Evolutionary conservation across 345 rosid species (phyloP).

Genomic region (Gossypium rotundifolium): DNA sequence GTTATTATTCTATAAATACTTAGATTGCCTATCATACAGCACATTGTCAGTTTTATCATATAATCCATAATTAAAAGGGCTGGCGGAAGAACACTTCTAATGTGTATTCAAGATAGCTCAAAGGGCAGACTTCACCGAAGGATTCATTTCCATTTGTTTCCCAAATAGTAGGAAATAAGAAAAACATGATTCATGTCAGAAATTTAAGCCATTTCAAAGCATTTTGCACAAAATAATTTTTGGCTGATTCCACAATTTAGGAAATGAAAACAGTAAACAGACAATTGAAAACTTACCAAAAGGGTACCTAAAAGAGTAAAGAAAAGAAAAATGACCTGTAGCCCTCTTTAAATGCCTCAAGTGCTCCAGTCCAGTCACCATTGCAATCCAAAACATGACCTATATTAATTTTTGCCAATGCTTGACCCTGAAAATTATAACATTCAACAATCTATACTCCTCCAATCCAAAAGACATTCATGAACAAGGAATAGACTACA

Average conservation of each 20-base stretch:
- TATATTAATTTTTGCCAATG: conserved; percentile 68
- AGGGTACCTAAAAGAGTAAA: conserved; percentile 7
- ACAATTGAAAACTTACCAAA: conserved; percentile 7
- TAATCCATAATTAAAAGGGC: not conserved
- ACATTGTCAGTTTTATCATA: not conserved
- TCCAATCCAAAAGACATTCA: conserved; percentile 8
- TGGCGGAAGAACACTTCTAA: not conserved
- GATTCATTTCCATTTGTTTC: not conserved
- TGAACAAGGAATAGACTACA: conserved; percentile 4
- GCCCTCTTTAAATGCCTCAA: conserved; percentile 66
- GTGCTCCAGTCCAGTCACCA: conserved; percentile 74
- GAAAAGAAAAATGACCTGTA: conserved; percentile 43
- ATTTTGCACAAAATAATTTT: not conserved
- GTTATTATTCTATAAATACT: not conserved
- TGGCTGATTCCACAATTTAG: not conserved
- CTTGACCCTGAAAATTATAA: conserved; percentile 72
- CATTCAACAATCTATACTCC: conserved; percentile 16
- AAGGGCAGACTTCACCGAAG: not conserved
- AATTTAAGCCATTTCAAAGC: not conserved
- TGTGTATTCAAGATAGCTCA: not conserved
- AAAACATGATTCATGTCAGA: not conserved
- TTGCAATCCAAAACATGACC: conserved; percentile 67
- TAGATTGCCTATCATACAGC: not conserved
- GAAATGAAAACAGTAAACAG: conserved; percentile 5
- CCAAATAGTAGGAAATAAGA: conserved; percentile 1